These are phyloP conservation scores for Malassezia equina DNA, from an alignment of 1,284 basidiomycete genomes.

Conservation along the genomic window DNA sequence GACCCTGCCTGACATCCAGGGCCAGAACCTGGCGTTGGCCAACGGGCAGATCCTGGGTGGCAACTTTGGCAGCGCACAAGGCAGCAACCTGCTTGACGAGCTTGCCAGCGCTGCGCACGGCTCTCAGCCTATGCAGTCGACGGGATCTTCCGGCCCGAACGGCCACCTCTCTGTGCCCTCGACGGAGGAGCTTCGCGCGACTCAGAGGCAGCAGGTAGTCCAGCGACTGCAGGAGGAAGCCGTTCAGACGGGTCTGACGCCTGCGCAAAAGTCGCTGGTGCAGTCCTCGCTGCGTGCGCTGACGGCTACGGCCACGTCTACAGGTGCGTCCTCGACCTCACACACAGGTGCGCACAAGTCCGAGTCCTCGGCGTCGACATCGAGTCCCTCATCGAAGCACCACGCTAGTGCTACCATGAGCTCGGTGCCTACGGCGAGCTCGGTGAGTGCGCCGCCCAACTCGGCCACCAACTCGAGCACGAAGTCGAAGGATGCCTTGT, in stretches of 20 bases:
- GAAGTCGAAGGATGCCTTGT: not conserved
- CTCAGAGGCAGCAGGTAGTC: not conserved
- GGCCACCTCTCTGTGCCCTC: not conserved
- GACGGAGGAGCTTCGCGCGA: not conserved
- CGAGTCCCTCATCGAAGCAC: too few relatives aligned
- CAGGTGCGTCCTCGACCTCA: not conserved
- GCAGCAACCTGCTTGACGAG: not conserved
- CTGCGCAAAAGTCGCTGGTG: not conserved
- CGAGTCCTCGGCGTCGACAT: not conserved
- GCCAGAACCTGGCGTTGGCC: not conserved
- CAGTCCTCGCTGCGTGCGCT: not conserved
- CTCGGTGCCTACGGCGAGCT: not conserved
- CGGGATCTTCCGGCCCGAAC: slow-evolving; percentile 2
- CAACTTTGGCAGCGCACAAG: not conserved
- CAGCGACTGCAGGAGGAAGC: not conserved
- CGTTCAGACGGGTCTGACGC: not conserved
- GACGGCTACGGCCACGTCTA: not conserved
- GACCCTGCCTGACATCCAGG: not conserved
- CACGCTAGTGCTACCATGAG: not conserved
- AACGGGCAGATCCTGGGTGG: not conserved
- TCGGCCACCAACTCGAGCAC: not conserved
- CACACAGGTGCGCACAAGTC: not conserved
- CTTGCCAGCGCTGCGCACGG: not conserved
- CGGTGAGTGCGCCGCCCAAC: not conserved
- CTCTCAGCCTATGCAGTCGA: not conserved